Base-by-base conservation (phyloP, 2,329 filamentous ascomycete species). In the Leptoxyphium fumago region DNA sequence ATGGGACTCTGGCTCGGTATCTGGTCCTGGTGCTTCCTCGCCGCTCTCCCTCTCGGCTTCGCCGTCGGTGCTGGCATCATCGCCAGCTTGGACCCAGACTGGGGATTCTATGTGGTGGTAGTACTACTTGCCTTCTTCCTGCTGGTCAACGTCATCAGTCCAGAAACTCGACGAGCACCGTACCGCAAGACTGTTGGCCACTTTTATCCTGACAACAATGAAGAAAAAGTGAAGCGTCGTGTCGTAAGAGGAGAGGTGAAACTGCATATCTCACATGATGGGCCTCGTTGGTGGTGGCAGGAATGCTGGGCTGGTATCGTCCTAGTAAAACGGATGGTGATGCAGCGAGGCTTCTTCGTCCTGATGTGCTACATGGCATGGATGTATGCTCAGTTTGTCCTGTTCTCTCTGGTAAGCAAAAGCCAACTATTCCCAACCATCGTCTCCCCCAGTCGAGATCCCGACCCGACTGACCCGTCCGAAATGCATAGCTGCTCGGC, bases 1-100 rank as follows among this genome's bases (percentile, higher is more conserved):
- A 79, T 87, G 66, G 84, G 84, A 0, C 66, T 83, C n/a, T 88
- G 83, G 84, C 68, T 86, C 9, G 80, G 81, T 1, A 70, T 83
- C 44, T 87, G 82, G 81, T 79, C 80, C 0, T 88, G 80, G 77
- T 84, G 80, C 57, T 83, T 76, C 61, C 77, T 84, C 52, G 80
- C 78, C 5, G 84, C 81, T 17, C 69, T 87, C 17, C 75, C 77
- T 0, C 57, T 85, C 32, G 83, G 84, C 0, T 88, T 87, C 55
- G 64, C 83, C 45, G 67, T 84, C 34, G 84, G 84, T 2, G 81
- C 82, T 10, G 64, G 71, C 32, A 74, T 87, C 52, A 84, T 87
- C 52, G 74, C 80, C 49, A 61, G 59, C 9, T 60, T 78, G 29
- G 71, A 73, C 43, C 81, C 83, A 2, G 73, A 74, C 1, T 87